Conservation (phyloP, 1,139 yeast genomes). For the Debaryomycetaceae sp. region DNA sequence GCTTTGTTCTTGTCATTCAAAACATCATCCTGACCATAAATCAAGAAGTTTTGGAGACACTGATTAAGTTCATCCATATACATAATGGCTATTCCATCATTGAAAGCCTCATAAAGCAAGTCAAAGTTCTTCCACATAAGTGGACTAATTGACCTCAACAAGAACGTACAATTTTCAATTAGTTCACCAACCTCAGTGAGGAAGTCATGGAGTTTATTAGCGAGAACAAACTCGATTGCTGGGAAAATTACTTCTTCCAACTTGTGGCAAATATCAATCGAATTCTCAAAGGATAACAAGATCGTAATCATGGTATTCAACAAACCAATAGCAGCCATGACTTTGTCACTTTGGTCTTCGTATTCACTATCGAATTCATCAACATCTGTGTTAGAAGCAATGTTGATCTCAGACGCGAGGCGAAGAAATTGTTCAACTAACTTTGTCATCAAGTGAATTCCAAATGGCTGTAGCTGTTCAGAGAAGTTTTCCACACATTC, state of each 20-base stretch:
- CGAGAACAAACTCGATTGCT: conserved; percentile 63
- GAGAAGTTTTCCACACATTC: conserved; percentile 90
- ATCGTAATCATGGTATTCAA: conserved; percentile 85
- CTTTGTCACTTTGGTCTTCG: conserved; percentile 67
- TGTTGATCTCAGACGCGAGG: conserved; percentile 66
- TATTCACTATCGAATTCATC: conserved; percentile 42
- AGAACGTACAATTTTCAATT: conserved; percentile 80
- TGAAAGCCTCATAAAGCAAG: conserved; percentile 50
- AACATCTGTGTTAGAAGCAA: conserved; percentile 48
- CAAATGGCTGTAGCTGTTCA: conserved; percentile 89
- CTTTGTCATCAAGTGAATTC: conserved; percentile 78
- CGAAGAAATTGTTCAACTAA: conserved; percentile 78
- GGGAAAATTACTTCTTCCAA: conserved; percentile 77
- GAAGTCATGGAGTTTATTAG: conserved; percentile 68
- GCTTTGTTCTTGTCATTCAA: conserved; percentile 24
- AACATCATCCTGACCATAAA: conserved; percentile 61
- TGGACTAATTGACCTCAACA: conserved; percentile 68
- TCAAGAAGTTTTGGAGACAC: conserved; percentile 70
- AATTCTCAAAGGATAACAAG: conserved; percentile 80
- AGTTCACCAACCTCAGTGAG: conserved; percentile 80
- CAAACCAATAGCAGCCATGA: conserved; percentile 84
- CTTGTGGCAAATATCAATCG: conserved; percentile 59
- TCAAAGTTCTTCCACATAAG: conserved; percentile 73
- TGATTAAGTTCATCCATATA: conserved; percentile 78
- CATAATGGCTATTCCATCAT: conserved; percentile 52